Percentiles rank a stretch among this genome's conserved stretches.
Conservation (phyloP, 805 yeast species). For the Metschnikowia kunwiensis region DNA sequence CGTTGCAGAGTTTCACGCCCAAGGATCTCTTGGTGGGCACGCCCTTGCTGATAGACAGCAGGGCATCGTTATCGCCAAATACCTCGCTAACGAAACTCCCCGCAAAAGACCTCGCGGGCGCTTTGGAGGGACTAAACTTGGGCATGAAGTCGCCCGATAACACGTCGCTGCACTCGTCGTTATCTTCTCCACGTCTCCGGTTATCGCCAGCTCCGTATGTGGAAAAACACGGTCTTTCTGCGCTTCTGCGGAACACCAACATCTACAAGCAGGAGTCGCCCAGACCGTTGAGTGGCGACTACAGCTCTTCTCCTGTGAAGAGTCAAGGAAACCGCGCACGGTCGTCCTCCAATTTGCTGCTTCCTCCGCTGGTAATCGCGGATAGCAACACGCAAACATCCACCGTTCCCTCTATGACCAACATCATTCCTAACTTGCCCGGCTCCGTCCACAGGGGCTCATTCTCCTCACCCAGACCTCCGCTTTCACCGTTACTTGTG, state of each 20-base stretch:
- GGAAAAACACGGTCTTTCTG: constrained; percentile 53
- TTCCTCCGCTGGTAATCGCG: constrained; percentile 8
- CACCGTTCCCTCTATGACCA: constrained; percentile 1
- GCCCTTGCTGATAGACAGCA: constrained; percentile 5
- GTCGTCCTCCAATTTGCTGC: constrained; percentile 11
- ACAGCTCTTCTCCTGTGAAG: constrained; percentile 50
- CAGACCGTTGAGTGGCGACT: constrained; percentile 7
- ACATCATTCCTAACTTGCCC: constrained; percentile 2
- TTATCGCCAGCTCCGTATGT: constrained; percentile 51
- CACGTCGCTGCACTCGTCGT: constrained; percentile 24
- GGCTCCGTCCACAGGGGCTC: constrained; percentile 10
- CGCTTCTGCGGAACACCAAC: constrained; percentile 52
- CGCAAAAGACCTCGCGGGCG: constrained; percentile 23
- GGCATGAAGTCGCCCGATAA: constrained; percentile 23
- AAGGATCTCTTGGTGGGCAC: constrained; percentile 35
- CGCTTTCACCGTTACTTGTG: constrained; percentile 75
- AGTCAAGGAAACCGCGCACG: constrained; percentile 32
- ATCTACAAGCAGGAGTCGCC: constrained; percentile 14
- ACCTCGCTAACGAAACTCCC: constrained; percentile 7
- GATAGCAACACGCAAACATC: constrained; percentile 2
- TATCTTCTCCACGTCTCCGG: constrained; percentile 54
- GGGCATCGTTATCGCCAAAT: constrained; percentile 13
- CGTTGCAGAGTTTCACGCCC: constrained; percentile 43
- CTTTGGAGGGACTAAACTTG: constrained; percentile 30
- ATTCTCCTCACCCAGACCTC: constrained; percentile 45